Evolutionary conservation across 225 moss, liverwort and hornwort species (phyloP).

Genomic region (Neckera pumila): DNA sequence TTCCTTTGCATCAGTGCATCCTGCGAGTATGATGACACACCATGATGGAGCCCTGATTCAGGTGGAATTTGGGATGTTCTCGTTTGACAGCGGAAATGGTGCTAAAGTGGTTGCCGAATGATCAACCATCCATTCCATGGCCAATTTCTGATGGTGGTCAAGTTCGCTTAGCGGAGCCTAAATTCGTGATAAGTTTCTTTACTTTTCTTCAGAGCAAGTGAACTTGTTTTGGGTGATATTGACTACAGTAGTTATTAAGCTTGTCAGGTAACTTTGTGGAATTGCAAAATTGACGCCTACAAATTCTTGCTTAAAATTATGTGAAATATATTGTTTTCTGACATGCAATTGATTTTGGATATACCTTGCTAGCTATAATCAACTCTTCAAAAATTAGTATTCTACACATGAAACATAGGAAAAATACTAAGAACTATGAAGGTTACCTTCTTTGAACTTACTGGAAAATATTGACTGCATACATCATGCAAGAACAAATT

Average conservation of each 20-base stretch:
- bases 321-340: neutral
- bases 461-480: neutral
- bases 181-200: neutral
- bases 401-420: neutral
- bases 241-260: neutral
- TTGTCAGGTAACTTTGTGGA: neutral
- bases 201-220: neutral
- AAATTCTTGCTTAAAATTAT: neutral
- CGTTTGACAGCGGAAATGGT: neutral
- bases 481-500: neutral
- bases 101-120: no score
- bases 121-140: no score
- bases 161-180: neutral
- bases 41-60: neutral
- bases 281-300: neutral
- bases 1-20: neutral
- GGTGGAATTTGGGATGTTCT: neutral
- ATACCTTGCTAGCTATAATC: neutral
- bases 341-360: neutral
- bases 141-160: no score
- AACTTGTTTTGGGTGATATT: neutral
- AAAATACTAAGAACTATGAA: no score
- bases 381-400: neutral
- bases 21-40: neutral
- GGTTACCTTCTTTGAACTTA: neutral